Evolutionary conservation across 495 filamentous ascomycete genomes (phyloP), one percentile per base, ranked within the genome.

Genomic region (Penicillium coprophilum): DNA sequence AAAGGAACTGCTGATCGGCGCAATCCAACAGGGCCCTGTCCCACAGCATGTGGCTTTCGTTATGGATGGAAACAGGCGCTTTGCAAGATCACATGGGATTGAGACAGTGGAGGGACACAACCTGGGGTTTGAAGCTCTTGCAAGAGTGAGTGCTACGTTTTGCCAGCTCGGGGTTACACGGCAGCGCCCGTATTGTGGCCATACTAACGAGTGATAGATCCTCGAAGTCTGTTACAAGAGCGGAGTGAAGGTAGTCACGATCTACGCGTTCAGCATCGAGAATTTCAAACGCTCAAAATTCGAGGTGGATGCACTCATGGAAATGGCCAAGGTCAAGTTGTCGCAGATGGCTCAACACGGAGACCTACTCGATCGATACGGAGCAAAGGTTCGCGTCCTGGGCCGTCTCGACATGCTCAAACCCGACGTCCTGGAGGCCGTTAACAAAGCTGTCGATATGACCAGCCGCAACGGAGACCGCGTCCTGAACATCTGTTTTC

Each of bases 211-310:
- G 46, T 7, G 30, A 7, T 65, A 92, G 88, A 90, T 97, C 47
- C 85, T 98, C 13, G 94, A 98, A 73, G 89, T 98, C 30, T 97
- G 95, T 80, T 98, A 97, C 76, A 94, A 95, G 66, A 90, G 87
- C 55, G 94, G 94, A 17, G 78, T 98, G 28, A 88, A 92, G 70
- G 91, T 95, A 4, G 94, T 98, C 13, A 97, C 94, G 0, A 89
- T 98, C 50, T 98, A 97, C 72, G 94, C 94, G 5, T 98, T 98
- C 79, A 94, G 89, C 63, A 96, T 97, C 68, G 94, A 97, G 73
- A 98, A 98, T 75, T 98, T 97, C 79, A 96, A 97, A 71, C 85
- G 94, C 6, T 92, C 91, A n/a, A 92, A 92, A 69, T 93, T 96
- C 74, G 94, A 98, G 70, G 95, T 98, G 31, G 92, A 96, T 70